Conservation (phyloP, 148 eudicot species). For the Rhododendron henanense region DNA sequence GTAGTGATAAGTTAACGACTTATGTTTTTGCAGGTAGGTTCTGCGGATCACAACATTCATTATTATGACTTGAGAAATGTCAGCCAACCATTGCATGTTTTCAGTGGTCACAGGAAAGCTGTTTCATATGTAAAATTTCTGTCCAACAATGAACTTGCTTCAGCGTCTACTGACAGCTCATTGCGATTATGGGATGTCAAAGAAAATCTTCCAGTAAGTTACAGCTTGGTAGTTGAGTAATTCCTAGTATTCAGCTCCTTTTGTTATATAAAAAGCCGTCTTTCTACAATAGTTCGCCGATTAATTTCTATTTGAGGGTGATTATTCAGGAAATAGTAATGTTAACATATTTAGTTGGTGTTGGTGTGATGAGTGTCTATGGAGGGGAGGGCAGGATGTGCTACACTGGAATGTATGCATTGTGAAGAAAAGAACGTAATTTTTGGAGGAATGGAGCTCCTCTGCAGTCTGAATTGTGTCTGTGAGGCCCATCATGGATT, state of each 20-base stretch:
- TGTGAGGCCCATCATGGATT: not conserved
- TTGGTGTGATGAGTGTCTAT: not conserved
- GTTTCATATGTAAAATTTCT: slow-evolving; percentile 75
- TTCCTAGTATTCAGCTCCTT: slow-evolving; percentile 1
- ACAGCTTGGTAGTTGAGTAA: not conserved
- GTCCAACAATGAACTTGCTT: slow-evolving; percentile 66
- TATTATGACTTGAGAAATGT: slow-evolving; percentile 65
- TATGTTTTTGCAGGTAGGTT: slow-evolving; percentile 56
- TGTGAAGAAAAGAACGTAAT: not conserved
- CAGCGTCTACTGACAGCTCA: slow-evolving; percentile 77
- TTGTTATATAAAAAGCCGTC: not conserved
- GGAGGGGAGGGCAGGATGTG: not conserved
- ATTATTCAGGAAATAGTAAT: not conserved
- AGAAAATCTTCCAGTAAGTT: slow-evolving; percentile 55
- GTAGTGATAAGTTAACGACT: not conserved
- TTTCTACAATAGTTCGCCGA: not conserved
- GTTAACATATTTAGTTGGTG: not conserved
- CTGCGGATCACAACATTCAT: slow-evolving; percentile 72
- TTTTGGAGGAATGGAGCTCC: not conserved
- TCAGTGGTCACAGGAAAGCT: slow-evolving; percentile 65
- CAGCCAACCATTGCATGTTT: slow-evolving; percentile 58
- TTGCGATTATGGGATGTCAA: slow-evolving; percentile 73
- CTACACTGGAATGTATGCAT: not conserved
- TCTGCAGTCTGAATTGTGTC: not conserved
- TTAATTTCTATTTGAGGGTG: not conserved